Conservation (phyloP, 495 filamentous ascomycete species). For the Annulohypoxylon stygium region DNA sequence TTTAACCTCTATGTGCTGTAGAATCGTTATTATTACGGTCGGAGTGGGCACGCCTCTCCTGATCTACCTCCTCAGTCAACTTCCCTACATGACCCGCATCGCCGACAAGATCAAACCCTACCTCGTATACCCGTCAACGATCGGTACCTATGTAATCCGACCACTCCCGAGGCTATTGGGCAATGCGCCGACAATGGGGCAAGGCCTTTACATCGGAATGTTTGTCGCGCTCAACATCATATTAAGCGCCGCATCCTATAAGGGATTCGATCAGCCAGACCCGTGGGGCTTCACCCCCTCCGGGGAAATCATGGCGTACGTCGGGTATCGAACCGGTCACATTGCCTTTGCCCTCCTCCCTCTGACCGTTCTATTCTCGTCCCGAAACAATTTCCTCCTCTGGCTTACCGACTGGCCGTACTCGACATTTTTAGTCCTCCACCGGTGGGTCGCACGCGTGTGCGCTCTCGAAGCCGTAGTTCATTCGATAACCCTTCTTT, state of each 20-base stretch:
- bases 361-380: slow-evolving; percentile 55
- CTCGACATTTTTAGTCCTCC: slow-evolving; percentile 59
- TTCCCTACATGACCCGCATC: slow-evolving; percentile 40
- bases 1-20: slow-evolving; percentile 10
- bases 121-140: slow-evolving; percentile 47
- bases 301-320: slow-evolving; percentile 55
- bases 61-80: slow-evolving; percentile 35
- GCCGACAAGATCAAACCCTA: slow-evolving; percentile 41
- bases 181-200: slow-evolving; percentile 56
- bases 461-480: slow-evolving; percentile 54
- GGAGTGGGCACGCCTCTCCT: slow-evolving; percentile 41
- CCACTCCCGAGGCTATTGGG: slow-evolving; percentile 47
- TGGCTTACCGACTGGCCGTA: slow-evolving; percentile 63
- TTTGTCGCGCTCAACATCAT: slow-evolving; percentile 59
- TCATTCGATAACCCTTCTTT: slow-evolving; percentile 51
- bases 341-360: slow-evolving; percentile 51
- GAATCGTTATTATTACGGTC: slow-evolving; percentile 21
- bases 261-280: slow-evolving; percentile 46
- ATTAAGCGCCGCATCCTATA: slow-evolving; percentile 52
- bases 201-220: slow-evolving; percentile 55
- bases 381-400: slow-evolving; percentile 62
- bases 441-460: slow-evolving; percentile 63
- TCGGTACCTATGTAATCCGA: slow-evolving; percentile 49
- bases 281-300: slow-evolving; percentile 42
- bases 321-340: slow-evolving; percentile 57